Evolutionary conservation across 2,329 filamentous ascomycete genomes (phyloP).

Genomic region (Trichoderma harzianum): DNA sequence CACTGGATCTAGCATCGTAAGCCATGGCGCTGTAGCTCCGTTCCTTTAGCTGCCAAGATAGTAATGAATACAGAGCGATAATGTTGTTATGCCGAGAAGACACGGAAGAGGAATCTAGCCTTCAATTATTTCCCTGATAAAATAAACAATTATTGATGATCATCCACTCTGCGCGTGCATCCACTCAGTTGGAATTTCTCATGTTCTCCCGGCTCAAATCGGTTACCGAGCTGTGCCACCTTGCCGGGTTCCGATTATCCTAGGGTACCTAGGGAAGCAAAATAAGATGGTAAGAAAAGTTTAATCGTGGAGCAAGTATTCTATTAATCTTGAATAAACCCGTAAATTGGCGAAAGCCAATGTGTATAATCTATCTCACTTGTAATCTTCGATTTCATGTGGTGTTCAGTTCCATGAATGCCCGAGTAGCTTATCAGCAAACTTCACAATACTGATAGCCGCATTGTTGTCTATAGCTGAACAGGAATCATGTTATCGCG

Average conservation of each 20-base stretch:
- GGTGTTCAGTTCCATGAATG: background rate
- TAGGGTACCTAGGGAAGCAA: background rate
- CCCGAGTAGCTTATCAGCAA: background rate
- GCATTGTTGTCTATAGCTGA: background rate
- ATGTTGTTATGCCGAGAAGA: background rate
- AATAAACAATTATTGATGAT: background rate
- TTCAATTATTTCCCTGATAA: background rate
- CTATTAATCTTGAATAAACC: background rate
- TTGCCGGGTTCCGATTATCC: background rate
- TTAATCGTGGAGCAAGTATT: background rate
- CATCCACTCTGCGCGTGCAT: background rate
- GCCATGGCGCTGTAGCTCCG: background rate
- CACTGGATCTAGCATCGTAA: background rate
- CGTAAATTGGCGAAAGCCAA: background rate
- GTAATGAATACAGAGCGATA: background rate
- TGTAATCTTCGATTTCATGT: background rate
- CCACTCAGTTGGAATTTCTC: background rate
- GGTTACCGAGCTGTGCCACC: background rate
- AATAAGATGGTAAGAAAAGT: background rate
- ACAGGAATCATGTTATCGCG: conserved; percentile 1
- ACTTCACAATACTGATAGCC: background rate
- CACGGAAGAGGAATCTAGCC: background rate
- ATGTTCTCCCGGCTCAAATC: background rate
- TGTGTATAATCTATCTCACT: background rate
- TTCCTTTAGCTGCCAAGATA: background rate